Base-by-base conservation (phyloP, 2,329 filamentous ascomycete species). In the Cladosporium sp. region DNA sequence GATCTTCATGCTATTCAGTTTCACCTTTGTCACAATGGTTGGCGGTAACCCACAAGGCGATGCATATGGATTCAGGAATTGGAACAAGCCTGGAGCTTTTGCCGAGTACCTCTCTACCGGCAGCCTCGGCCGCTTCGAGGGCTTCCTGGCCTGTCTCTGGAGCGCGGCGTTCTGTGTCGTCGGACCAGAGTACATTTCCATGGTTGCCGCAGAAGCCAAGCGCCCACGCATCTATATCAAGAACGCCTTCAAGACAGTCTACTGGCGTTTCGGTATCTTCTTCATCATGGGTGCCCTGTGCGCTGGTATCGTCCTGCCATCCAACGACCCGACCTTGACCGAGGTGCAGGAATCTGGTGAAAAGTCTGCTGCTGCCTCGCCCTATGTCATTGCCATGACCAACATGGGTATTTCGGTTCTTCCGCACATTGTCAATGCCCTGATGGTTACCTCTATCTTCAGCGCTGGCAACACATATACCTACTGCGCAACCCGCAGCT, bases 381-480 rank as follows among this genome's bases (percentile, higher is more conserved):
- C 68, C 9, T 70, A 70, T 60, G 68, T 72, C 40, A 70, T 72
- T 57, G 70, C 70, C 32, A 70, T 70, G 62, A 67, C 71, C 52
- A 75, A 78, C 45, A 70, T 77, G 2, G 74, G 75, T 35, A 73
- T 79, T 44, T 62, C 63, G 15, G 74, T 73, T 5, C 70, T 79
- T 13, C 77, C 77, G 5, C 71, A 76, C 49, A 65, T 74, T 20
- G 69, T 73, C 58, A 71, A 71, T 48, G 69, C 69, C 7, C 60
- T 72, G 9, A 59, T 73, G 73, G 66, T 83, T 52, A 82, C 80
- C 1, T 79, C 77, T 19, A 81, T 82, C 61, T 82, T 82, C 68
- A 81, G 78, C 1, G 80, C 80, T 8, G 81, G 78, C 17, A 83
- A 83, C 66, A 80, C 79, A 2, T 82, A 81, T 67, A 78, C 77